These are phyloP conservation scores for Ambrosia hybrid DNA, from an alignment of 140 eudicot species.

Conservation along the genomic window DNA sequence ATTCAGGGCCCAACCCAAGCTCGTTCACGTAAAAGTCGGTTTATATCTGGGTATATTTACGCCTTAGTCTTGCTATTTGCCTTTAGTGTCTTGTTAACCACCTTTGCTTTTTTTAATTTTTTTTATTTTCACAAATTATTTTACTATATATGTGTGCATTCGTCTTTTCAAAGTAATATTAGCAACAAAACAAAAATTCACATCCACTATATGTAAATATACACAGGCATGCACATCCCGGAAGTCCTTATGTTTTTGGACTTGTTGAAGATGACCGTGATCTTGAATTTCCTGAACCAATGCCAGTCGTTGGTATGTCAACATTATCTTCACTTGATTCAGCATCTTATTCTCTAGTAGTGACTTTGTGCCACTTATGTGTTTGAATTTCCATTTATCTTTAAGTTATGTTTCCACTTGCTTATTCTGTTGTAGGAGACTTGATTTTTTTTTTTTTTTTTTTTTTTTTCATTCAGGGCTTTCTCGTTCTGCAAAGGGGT, in stretches of 20 bases:
- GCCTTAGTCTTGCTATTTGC: constrained; percentile 15
- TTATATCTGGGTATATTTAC: constrained; percentile 83
- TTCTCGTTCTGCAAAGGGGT: constrained; percentile 96
- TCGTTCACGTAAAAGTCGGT: constrained; percentile 90
- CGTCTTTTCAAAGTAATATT: neutral
- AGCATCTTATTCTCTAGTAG: constrained; percentile 1
- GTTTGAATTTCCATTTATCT: neutral
- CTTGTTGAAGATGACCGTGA: constrained; percentile 85
- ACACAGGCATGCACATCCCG: constrained; percentile 97
- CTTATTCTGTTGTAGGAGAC: neutral
- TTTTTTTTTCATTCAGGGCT: constrained; percentile 58
- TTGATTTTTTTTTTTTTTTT: neutral
- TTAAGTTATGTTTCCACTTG: neutral
- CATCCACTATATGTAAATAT: constrained; percentile 8
- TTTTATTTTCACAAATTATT: neutral
- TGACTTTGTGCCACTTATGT: neutral
- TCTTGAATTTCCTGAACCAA: constrained; percentile 96
- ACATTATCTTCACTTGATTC: constrained; percentile 5
- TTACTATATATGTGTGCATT: neutral
- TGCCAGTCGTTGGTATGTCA: constrained; percentile 92
- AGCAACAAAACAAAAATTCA: neutral
- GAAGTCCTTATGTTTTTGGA: constrained; percentile 96
- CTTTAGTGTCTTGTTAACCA: constrained; percentile 10
- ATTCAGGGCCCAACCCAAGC: constrained; percentile 96
- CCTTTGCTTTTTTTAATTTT: constrained; percentile 12